Base-by-base conservation (phyloP, 345 rosid genomes). In the Sonneratia alba region DNA sequence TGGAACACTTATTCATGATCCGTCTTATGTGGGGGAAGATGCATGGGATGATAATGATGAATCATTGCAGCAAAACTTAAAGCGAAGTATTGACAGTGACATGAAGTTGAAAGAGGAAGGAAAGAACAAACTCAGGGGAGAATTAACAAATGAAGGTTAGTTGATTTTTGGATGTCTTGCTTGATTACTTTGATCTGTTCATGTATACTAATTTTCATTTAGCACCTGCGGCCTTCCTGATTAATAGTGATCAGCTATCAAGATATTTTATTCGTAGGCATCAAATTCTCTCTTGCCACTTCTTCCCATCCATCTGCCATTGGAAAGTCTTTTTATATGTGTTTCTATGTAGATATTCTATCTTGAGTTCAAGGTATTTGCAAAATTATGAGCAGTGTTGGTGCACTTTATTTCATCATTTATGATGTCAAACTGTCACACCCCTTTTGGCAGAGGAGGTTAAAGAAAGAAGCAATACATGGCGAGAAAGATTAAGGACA, bases 11-110 rank as follows among this genome's bases (percentile, higher is more conserved):
- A 71, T 89, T 81, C 94, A 83, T 55, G 98, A 93, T 76, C 84
- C 81, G 71, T 81, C 92, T 70, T 93, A 86, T 83, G 92, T 91
- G 73, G 98, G 98, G 75, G 97, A 93, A 86, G 87, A 82, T 85
- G 97, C 94, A 66, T 93, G 97, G 97, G 85, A 85, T 73, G 92
- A 91, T 51, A 96, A 84, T 77, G 82, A 83, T 61, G 81, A 83
- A 74, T 73, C 89, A 64, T 79, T 92, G 27, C 70, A 78, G 64
- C 87, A 83, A 63, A 83, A 79, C 72, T 74, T 87, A 62, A 87
- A 85, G 74, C 80, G 82, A 67, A 80, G 88, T 67, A 88, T 88
- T 71, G 88, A 86, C 68, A 80, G 77, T 59, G 83, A 85, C 79
- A 69, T 69, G 47, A 83, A 75, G 75, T 81, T 93, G 63, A 86